Conservation (phyloP, 1,139 yeast species). For the Pichia sp. region DNA sequence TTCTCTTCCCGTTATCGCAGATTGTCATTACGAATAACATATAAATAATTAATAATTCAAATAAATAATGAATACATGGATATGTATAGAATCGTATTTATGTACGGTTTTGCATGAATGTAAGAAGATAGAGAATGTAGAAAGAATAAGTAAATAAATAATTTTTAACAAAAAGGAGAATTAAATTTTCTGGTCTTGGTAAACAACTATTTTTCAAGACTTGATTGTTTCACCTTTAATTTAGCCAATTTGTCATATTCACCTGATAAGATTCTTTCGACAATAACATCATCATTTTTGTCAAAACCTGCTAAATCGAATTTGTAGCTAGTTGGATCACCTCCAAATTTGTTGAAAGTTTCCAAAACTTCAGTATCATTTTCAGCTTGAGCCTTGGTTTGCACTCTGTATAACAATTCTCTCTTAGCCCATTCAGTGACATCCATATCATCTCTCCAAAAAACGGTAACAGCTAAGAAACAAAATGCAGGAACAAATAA, state of each 20-base stretch:
- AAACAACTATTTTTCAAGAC: constrained; percentile 4
- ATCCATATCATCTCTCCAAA: constrained; percentile 35
- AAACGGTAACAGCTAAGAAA: constrained; percentile 33
- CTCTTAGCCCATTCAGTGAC: constrained; percentile 72
- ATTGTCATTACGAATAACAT: too few species aligned
- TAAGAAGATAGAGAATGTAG: neutral
- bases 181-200: neutral
- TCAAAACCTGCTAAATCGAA: constrained; percentile 52
- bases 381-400: constrained; percentile 52
- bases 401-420: constrained; percentile 74
- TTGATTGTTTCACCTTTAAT: constrained; percentile 35
- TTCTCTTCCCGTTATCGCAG: too few species aligned
- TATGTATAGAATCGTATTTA: too few species aligned
- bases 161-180: neutral
- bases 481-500: constrained; percentile 62
- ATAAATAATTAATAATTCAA: too few species aligned
- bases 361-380: constrained; percentile 47
- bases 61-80: too few species aligned
- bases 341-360: constrained; percentile 33
- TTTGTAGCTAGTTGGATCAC: constrained; percentile 39
- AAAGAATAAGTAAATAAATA: neutral
- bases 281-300: constrained; percentile 70
- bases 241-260: constrained; percentile 77
- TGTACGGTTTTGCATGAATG: neutral
- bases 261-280: constrained; percentile 76